Conservation (phyloP, 139 green algal genomes). For the Closterium sp. region DNA sequence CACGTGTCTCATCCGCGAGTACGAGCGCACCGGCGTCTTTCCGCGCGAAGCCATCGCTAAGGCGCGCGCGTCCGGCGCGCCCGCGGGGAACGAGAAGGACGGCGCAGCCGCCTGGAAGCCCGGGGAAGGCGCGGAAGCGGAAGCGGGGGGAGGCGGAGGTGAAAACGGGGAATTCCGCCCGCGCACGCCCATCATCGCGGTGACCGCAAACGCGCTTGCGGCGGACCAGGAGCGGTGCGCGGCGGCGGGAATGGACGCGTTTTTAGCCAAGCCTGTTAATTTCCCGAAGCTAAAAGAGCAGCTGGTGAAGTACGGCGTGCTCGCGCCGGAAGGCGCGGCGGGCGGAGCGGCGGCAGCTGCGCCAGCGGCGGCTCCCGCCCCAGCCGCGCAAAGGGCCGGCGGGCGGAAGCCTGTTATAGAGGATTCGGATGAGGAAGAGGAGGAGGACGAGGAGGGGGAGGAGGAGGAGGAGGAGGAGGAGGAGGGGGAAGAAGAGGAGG, state of each 20-base stretch:
- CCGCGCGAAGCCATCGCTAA: not conserved
- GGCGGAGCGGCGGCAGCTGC: not conserved
- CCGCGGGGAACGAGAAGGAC: not conserved
- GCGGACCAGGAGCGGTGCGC: not conserved
- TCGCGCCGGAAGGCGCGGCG: not conserved
- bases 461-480: not conserved
- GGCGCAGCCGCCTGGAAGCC: not conserved
- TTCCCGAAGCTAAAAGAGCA: not conserved
- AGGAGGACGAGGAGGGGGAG: not conserved
- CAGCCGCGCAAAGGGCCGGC: not conserved
- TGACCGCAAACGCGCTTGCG: conserved; percentile 78
- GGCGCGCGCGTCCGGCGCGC: not conserved
- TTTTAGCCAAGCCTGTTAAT: not conserved
- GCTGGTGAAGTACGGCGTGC: not conserved
- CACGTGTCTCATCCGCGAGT: not conserved
- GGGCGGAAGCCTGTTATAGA: not conserved
- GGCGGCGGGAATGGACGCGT: not conserved
- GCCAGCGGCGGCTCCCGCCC: not conserved
- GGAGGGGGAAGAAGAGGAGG: not conserved
- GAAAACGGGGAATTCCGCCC: not conserved
- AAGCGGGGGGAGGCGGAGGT: not conserved
- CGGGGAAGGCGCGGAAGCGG: not conserved
- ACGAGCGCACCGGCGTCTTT: not conserved
- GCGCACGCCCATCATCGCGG: conserved; percentile 77
- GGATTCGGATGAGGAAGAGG: not conserved